These are phyloP conservation scores for Colletotrichum filicis DNA, from an alignment of 2,329 filamentous ascomycete species.

Conservation along the genomic window DNA sequence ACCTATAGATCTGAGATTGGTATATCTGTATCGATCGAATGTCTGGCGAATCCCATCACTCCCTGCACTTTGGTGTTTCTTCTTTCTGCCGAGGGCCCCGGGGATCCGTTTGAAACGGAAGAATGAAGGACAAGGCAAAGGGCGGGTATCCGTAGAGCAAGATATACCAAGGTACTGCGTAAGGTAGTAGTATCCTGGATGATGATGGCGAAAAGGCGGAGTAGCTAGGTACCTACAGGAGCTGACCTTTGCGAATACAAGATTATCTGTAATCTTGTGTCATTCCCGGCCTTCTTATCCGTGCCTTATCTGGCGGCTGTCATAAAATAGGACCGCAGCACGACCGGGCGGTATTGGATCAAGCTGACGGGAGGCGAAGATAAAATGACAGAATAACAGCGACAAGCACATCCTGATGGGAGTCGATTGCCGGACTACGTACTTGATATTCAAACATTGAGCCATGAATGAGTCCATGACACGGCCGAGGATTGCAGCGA, in stretches of 20 bases:
- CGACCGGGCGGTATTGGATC: background rate
- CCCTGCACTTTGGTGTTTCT: background rate
- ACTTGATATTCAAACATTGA: no score
- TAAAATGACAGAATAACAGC: background rate
- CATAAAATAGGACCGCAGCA: background rate
- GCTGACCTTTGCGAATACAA: background rate
- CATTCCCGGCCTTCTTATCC: background rate
- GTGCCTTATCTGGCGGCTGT: background rate
- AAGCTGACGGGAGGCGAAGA: background rate
- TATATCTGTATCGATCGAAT: background rate
- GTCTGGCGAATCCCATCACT: background rate
- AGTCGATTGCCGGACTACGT: no score
- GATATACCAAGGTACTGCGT: background rate
- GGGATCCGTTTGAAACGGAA: background rate
- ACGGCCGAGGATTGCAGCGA: conserved; percentile 20
- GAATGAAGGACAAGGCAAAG: background rate
- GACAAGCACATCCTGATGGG: background rate
- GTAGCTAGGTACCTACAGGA: no score
- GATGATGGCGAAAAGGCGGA: background rate
- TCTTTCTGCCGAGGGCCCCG: background rate
- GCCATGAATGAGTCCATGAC: background rate
- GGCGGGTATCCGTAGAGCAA: no score
- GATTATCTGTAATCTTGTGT: background rate
- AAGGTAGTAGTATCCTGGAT: background rate
- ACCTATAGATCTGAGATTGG: background rate